phyloP scores from a whole-genome alignment of 2,329 filamentous ascomycete genomes.

The Verticillium nonalfalfae region DNA sequence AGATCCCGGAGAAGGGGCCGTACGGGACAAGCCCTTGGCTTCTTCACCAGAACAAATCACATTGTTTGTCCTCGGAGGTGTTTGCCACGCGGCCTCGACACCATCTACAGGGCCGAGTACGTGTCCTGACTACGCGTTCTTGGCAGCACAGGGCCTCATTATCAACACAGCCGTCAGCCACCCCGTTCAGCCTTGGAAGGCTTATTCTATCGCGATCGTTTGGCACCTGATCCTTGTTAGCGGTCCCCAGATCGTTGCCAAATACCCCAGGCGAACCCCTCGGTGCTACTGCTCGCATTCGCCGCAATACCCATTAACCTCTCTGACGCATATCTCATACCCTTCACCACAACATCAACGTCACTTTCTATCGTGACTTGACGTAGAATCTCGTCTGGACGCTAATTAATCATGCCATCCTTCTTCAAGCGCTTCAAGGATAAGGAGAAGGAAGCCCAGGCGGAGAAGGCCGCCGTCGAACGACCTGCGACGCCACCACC shows the following conservation, averaged over 20 bases:
- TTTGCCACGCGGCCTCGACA: background rate
- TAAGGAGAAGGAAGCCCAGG: constrained; percentile 6
- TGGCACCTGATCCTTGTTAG: background rate
- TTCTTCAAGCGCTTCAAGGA: constrained; percentile 7
- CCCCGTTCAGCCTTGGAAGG: background rate
- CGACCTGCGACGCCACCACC: constrained; percentile 8
- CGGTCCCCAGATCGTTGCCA: background rate
- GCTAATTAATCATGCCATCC: constrained; percentile 3
- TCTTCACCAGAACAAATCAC: background rate
- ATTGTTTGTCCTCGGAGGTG: background rate
- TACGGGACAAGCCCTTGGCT: background rate
- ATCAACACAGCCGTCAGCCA: background rate
- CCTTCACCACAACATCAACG: too few relatives aligned
- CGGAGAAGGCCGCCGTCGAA: constrained; percentile 4
- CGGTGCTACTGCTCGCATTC: too few relatives aligned
- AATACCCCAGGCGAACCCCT: background rate
- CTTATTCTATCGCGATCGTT: background rate
- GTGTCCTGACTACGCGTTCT: background rate
- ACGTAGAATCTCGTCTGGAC: background rate
- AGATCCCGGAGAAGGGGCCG: background rate
- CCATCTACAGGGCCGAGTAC: background rate
- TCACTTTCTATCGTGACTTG: background rate
- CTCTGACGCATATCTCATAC: too few relatives aligned
- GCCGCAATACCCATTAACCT: background rate
- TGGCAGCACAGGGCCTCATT: background rate